Percentiles rank a stretch among this genome's conserved stretches.
Conservation (phyloP, 345 rosid species). For the Diplotaxis tenuifolia region DNA sequence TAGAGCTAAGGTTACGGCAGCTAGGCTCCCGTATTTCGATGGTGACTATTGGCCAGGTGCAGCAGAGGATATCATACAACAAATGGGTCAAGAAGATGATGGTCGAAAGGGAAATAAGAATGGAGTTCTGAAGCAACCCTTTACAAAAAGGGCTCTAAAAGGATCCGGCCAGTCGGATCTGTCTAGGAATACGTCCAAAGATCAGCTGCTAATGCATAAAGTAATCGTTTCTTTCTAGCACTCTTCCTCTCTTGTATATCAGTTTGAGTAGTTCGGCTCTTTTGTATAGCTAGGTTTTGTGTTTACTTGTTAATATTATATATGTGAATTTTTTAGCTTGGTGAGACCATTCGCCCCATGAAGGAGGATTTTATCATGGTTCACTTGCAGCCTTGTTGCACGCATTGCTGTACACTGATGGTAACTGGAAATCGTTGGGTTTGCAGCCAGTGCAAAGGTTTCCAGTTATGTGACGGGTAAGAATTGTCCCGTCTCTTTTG, state of each 20-base stretch:
- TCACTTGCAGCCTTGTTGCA: slow-evolving; percentile 90
- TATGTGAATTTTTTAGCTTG: slow-evolving; percentile 57
- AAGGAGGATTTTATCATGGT: slow-evolving; percentile 99
- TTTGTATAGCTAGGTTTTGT: not conserved
- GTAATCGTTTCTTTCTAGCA: slow-evolving; percentile 43
- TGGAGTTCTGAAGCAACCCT: slow-evolving; percentile 74
- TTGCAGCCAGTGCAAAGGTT: slow-evolving; percentile 89
- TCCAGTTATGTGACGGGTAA: slow-evolving; percentile 92
- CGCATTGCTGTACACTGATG: slow-evolving; percentile 87
- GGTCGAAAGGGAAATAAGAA: slow-evolving; percentile 88
- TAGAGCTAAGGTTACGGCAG: slow-evolving; percentile 92
- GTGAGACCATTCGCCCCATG: slow-evolving; percentile 96
- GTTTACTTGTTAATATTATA: slow-evolving; percentile 13
- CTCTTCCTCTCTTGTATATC: slow-evolving; percentile 10
- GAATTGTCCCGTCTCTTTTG: slow-evolving; percentile 35
- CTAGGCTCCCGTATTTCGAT: slow-evolving; percentile 98
- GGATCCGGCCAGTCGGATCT: slow-evolving; percentile 96
- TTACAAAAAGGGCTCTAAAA: slow-evolving; percentile 94
- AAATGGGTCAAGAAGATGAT: slow-evolving; percentile 92
- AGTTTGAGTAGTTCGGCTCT: not conserved
- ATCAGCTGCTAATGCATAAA: slow-evolving; percentile 90
- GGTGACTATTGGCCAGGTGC: slow-evolving; percentile 99
- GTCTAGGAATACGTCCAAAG: slow-evolving; percentile 84
- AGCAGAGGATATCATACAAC: slow-evolving; percentile 90
- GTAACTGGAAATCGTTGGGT: slow-evolving; percentile 88